Evolutionary conservation across 805 yeast genomes (phyloP).

Genomic region (Candida arabinofermentans): DNA sequence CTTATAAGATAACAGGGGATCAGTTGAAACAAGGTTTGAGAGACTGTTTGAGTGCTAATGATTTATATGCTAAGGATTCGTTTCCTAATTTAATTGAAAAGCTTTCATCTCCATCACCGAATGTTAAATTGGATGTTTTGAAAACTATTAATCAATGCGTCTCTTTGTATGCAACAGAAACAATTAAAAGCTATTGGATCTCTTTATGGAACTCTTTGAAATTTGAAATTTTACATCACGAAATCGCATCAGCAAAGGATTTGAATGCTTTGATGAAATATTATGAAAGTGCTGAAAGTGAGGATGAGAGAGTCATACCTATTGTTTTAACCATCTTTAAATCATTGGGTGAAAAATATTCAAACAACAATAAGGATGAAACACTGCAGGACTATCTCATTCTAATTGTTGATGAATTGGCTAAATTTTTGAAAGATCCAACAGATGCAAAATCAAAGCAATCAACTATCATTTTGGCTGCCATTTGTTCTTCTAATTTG

Average conservation of each 20-base stretch:
- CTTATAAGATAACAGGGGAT: constrained; percentile 72
- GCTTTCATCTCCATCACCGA: constrained; percentile 67
- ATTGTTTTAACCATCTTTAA: constrained; percentile 42
- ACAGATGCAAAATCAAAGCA: constrained; percentile 56
- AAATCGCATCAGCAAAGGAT: constrained; percentile 34
- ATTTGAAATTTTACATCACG: constrained; percentile 82
- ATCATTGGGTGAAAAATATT: constrained; percentile 38
- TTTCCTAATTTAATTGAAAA: constrained; percentile 79
- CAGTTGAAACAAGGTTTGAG: constrained; percentile 65
- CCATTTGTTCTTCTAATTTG: constrained; percentile 46
- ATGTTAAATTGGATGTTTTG: constrained; percentile 71
- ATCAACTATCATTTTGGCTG: constrained; percentile 55
- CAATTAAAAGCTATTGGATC: constrained; percentile 59
- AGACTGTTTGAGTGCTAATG: constrained; percentile 55
- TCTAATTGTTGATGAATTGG: constrained; percentile 45
- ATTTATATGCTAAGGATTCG: constrained; percentile 64
- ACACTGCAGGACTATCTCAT: constrained; percentile 18
- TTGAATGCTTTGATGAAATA: constrained; percentile 24
- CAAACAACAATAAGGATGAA: constrained; percentile 7
- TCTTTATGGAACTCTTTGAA: constrained; percentile 85
- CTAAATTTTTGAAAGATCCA: constrained; percentile 45
- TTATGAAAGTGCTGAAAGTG: constrained; percentile 30
- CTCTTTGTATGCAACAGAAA: constrained; percentile 42
- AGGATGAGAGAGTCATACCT: constrained; percentile 33
- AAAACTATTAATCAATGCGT: constrained; percentile 57